Conservation (phyloP, 78 protist species). For the slime mould (Dictyostelium discoideum) region dicty_2.7 NC_007088.5:3111501-3112000, state of each 20-base stretch:
- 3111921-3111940: conserved; percentile 89
- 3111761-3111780: conserved; percentile 67
- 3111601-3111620: conserved; percentile 77
- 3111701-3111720: conserved; percentile 33
- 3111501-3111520: conserved; percentile 52
- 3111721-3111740: conserved; percentile 30
- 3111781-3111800: conserved; percentile 72
- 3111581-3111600: conserved; percentile 42
- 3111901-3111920: background rate
- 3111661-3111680: conserved; percentile 10
- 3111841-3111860: conserved; percentile 77
- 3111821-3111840: conserved; percentile 23
- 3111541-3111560: conserved; percentile 6
- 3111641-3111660: conserved; percentile 38
- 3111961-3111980: conserved; percentile 91
- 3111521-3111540: conserved; percentile 47
- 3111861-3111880: conserved; percentile 86
- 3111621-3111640: conserved; percentile 52
- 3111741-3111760: conserved; percentile 76
- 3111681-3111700: conserved; percentile 10
- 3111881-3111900: conserved; percentile 90
- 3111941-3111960: conserved; percentile 85
- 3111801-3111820: conserved; percentile 50
- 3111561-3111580: conserved; percentile 20
- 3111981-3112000: conserved; percentile 57